These are phyloP conservation scores for Luffa aegyptiaca DNA, from an alignment of 306 rosid species.

Conservation along the genomic window DNA sequence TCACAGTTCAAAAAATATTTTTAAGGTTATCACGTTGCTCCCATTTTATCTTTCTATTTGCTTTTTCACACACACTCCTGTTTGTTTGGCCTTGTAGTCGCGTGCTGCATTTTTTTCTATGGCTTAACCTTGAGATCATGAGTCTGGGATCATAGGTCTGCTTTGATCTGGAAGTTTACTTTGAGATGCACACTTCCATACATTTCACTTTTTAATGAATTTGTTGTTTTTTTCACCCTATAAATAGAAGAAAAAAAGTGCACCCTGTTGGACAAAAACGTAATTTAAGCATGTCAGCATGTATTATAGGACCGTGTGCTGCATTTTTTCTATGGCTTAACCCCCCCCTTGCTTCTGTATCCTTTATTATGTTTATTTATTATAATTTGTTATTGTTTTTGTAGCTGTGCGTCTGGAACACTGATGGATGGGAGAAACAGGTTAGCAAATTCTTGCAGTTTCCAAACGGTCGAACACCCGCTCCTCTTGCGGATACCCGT, in stretches of 20 bases:
- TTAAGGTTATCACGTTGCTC: neutral
- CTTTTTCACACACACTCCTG: neutral
- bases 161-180: neutral
- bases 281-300: neutral
- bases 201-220: neutral
- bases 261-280: neutral
- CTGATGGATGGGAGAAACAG: constrained; percentile 95
- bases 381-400: neutral
- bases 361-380: neutral
- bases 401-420: constrained; percentile 96
- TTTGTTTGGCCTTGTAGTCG: neutral
- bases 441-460: constrained; percentile 59
- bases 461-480: constrained; percentile 57
- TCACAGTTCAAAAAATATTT: neutral
- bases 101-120: neutral
- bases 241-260: neutral
- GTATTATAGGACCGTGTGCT: neutral
- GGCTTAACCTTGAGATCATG: neutral
- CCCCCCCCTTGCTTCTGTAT: neutral
- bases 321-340: too few species aligned
- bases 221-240: neutral
- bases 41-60: neutral
- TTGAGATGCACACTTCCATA: neutral
- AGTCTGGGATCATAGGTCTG: neutral
- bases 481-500: constrained; percentile 77